Evolutionary conservation across 2,329 filamentous ascomycete genomes (phyloP), one percentile per base, ranked within the genome.

Genomic region (Cladosporium sp.): DNA sequence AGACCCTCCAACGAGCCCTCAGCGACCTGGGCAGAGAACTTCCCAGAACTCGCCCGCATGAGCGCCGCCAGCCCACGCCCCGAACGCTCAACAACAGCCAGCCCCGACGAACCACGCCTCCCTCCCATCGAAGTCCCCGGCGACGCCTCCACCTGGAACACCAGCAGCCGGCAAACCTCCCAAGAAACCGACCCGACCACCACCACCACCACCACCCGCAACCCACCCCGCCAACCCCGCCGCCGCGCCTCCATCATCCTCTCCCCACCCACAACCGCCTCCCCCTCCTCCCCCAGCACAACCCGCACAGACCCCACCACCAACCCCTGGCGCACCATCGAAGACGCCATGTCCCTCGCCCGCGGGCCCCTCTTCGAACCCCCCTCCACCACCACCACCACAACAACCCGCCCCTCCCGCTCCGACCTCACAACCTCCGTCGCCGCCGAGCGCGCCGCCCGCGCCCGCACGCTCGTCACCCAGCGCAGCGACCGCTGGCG

Each of bases 251-350:
- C 72, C 44, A 64, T 72, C 22, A 59, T 72, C 28, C 63, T 72
- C n/a, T 68, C 66, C 22, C 59, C 62, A 32, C 59, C 61, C 7
- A 56, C 56, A 9, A 56, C 48, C 22, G 37, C 53, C 11, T 52
- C 49, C 35, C 18, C 43, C 35, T 11, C 43, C 35, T 44, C 44
- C 46, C 6, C 66, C 63, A 28, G 61, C 59, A 52, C 64, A 61
- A 48, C 59, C 3, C 11, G 13, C 13, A 40, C 40, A 32, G 44
- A 54, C 18, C 52, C 56, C 28, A 59, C 71, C 34, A 72, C 75
- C 44, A 66, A 66, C 43, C 72, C 74, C 9, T 77, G 74, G 74
- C 72, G 71, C 41, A 74, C 71, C 3, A 76, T 77, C 42, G 71
- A 76, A 60, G 72, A 72, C 37, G 73, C 73, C 34, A 70, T 76